phyloP scores from a whole-genome alignment of 2,329 filamentous ascomycete genomes.

The Fonsecaea pugnacius region DNA sequence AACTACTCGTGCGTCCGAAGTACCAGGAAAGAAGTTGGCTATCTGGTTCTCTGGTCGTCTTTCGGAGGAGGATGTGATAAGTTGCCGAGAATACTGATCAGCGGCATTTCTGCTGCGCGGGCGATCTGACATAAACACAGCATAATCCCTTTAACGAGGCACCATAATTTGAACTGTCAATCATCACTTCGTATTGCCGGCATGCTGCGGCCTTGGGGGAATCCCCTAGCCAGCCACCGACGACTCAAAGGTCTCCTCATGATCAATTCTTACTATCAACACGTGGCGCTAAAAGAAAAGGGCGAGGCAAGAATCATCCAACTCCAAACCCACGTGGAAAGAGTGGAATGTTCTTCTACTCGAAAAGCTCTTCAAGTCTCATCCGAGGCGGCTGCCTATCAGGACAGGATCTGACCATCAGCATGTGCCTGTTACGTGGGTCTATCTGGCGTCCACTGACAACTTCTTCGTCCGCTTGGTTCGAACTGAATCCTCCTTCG shows the following conservation, averaged over 20 bases:
- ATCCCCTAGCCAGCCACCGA: not conserved
- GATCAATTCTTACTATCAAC: not conserved
- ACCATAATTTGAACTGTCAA: slow-evolving; percentile 1
- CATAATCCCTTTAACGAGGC: slow-evolving; percentile 6
- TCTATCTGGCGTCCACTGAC: slow-evolving; percentile 31
- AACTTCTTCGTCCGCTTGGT: slow-evolving; percentile 33
- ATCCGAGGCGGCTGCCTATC: not conserved
- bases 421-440: not conserved
- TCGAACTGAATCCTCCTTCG: slow-evolving; percentile 29
- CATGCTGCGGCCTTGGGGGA: slow-evolving; percentile 3
- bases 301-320: not conserved
- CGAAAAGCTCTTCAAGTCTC: not conserved
- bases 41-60: not conserved
- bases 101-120: slow-evolving; percentile 6
- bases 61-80: slow-evolving; percentile 8
- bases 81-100: slow-evolving; percentile 16
- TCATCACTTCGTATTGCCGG: slow-evolving; percentile 11
- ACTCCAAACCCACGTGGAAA: not conserved
- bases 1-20: not conserved
- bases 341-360: not conserved
- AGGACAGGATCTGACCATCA: not conserved
- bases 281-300: not conserved
- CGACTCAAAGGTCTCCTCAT: not conserved
- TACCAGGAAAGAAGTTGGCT: not conserved
- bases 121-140: slow-evolving; percentile 18